Evolutionary conservation across 305 asterid genomes (phyloP).

Genomic region (Ilex paraguariensis): DNA sequence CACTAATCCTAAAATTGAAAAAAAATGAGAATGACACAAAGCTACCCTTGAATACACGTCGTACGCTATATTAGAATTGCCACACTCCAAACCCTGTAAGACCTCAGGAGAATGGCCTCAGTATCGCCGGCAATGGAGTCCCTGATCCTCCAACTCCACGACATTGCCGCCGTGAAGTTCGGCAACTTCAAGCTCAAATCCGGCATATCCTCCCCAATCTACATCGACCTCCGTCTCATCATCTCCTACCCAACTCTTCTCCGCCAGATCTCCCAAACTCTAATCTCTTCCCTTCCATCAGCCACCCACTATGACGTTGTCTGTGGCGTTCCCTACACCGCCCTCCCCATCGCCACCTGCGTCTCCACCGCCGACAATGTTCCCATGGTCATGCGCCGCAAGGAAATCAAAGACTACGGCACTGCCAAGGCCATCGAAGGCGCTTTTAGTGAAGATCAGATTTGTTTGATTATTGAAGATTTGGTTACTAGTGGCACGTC

Average conservation of each 20-base stretch:
- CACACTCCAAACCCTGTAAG: too few relatives aligned
- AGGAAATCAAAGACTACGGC: conserved; percentile 93
- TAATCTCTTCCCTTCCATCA: conserved; percentile 56
- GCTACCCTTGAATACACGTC: too few relatives aligned
- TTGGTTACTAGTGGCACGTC: conserved; percentile 95
- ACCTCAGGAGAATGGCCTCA: not conserved
- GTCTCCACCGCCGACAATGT: conserved; percentile 50
- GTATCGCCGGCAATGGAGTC: conserved; percentile 52
- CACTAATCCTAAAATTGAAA: too few relatives aligned
- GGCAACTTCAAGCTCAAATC: conserved; percentile 90
- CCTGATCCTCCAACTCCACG: conserved; percentile 75
- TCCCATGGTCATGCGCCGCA: conserved; percentile 97
- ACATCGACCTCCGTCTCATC: conserved; percentile 89
- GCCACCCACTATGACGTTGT: conserved; percentile 63
- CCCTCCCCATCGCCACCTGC: conserved; percentile 94
- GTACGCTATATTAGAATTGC: too few relatives aligned
- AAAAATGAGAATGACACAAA: too few relatives aligned
- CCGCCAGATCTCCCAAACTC: conserved; percentile 63
- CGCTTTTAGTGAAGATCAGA: conserved; percentile 43
- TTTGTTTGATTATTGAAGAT: conserved; percentile 82
- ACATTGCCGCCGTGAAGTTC: conserved; percentile 86
- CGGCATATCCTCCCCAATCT: conserved; percentile 84
- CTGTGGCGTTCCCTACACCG: conserved; percentile 95
- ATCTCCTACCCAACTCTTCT: conserved; percentile 86
- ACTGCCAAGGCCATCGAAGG: conserved; percentile 92